Evolutionary conservation across 331 rosid species (phyloP), one percentile per base, ranked within the genome.

Genomic region (Acacia concinna): DNA sequence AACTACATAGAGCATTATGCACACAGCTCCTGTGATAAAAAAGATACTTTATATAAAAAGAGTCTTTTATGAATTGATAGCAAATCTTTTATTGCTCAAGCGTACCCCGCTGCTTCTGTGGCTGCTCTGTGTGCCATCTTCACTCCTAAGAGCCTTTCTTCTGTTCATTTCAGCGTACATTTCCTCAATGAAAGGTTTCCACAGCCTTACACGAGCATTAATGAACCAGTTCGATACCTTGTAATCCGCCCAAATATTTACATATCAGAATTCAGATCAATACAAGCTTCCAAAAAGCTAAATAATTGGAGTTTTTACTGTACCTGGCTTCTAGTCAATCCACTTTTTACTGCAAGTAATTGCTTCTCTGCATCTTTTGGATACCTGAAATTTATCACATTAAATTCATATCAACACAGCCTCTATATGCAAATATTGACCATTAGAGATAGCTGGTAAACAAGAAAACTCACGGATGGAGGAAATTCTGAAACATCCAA

Each of bases 331-430:
- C 94, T 93, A 1, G 97, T 91, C 84, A 93, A 81, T 65, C 98
- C 98, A 87, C 97, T 93, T 83, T 89, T 91, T 4, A 89, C 90
- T 23, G 97, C 97, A 68, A 91, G 98, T 64, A 93, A 74, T 52
- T 93, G 98, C 86, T 93, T 93, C 89, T 91, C 94, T 52, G 94
- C 85, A 83, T 93, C 98, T 84, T 91, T 93, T 56, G 98, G 98
- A 87, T 93, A 93, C 88, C 98, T 93, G 82, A 72, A 81, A 86
- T 81, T 64, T 72, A 78, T 72, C 66, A 74, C 73, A 64, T 32
- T 14, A 13, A 51, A 79, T 27, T 68, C 54, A 38, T 30, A 46
- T 4, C 46, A 49, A 32, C 31, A 47, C 15, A 71, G 10, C 28
- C 5, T 31, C 70, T 15, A 35, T 9, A 10, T 35, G 25, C 71